Base-by-base conservation (phyloP, 1,284 basidiomycete genomes). In the Wallemia mellicola region DNA sequence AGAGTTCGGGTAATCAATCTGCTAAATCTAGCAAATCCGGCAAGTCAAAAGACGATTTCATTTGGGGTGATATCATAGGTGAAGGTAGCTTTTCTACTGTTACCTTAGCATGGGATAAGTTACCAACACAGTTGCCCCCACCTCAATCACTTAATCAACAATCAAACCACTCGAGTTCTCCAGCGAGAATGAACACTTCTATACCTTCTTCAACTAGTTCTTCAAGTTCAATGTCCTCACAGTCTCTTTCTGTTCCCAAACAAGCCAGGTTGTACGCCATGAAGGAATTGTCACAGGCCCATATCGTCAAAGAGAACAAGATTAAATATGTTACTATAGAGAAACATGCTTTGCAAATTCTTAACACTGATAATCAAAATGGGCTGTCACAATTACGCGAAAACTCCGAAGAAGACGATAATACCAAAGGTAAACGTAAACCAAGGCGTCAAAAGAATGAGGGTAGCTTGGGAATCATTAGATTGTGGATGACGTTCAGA, bases 401-500 rank as follows among this genome's bases (percentile, higher is more conserved):
- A 48, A 11, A 48, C 19, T 48, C 38, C 5, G 14, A 48, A 11
- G 38, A 48, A 22, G 22, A 48, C 22, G 22, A 17, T 22, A 48
- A 48, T 5, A 11, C 5, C n/a, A 11, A 11, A 15, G 3, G 22
- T 7, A 11, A 48, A 48, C 38, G 38, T n/a, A 11, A 48, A 15
- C 38, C 38, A 11, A 48, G 22, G 38, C 9, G 38, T 17, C 38
- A 48, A 22, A 48, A 48, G 38, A 48, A 48, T 48, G 38, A 48
- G 22, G 38, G 38, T 11, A 48, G 38, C 38, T 48, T n/a, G 9
- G 86, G 87, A 1, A 78, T 89, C 60, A 80, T 91, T 22, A 77
- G 79, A 59, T 70, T 91, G 28, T 79, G 83, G 66, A 84, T 79
- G 71, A 80, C 85, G 1, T 89, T 89, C 67, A 85, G 87, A 63